Percentiles rank a stretch among this genome's conserved stretches.
Conservation (phyloP, 2,329 filamentous ascomycete species). For the Diaporthe caulivora region DNA sequence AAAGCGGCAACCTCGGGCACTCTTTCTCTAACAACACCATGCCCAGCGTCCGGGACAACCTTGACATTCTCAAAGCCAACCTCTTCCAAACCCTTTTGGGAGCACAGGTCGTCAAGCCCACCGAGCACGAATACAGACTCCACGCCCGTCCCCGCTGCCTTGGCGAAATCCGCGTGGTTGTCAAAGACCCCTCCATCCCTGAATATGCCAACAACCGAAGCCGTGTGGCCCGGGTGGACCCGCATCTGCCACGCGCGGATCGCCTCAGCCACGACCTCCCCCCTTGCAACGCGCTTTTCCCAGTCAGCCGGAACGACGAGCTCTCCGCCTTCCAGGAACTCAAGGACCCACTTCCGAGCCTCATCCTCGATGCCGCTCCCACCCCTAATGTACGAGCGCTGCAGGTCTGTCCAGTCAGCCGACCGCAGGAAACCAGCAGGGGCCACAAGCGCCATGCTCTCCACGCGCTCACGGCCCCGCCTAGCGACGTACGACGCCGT, state of each 20-base stretch:
- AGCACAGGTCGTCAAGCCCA: constrained; percentile 28
- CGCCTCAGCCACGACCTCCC: constrained; percentile 61
- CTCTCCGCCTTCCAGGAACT: constrained; percentile 57
- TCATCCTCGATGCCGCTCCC: constrained; percentile 48
- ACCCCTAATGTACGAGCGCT: constrained; percentile 12
- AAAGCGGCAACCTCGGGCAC: constrained; percentile 11
- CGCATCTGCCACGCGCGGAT: constrained; percentile 61
- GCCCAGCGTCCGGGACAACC: constrained; percentile 25
- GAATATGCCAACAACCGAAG: constrained; percentile 59
- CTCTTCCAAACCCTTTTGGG: not conserved
- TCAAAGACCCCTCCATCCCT: constrained; percentile 59
- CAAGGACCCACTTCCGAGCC: constrained; percentile 52
- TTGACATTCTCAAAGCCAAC: constrained; percentile 23
- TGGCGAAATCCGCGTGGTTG: constrained; percentile 42
- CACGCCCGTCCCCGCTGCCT: constrained; percentile 35
- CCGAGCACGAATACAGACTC: constrained; percentile 23
- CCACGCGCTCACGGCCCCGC: constrained; percentile 46
- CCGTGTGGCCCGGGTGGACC: constrained; percentile 58
- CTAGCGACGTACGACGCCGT: constrained; percentile 53
- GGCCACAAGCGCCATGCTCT: constrained; percentile 57
- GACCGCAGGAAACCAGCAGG: constrained; percentile 58
- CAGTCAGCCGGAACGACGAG: constrained; percentile 58
- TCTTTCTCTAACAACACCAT: constrained; percentile 24
- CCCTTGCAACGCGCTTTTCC: constrained; percentile 54
- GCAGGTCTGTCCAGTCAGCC: constrained; percentile 46